These are phyloP conservation scores for Russula olivacea DNA, from an alignment of 768 basidiomycete genomes.

Conservation along the genomic window DNA sequence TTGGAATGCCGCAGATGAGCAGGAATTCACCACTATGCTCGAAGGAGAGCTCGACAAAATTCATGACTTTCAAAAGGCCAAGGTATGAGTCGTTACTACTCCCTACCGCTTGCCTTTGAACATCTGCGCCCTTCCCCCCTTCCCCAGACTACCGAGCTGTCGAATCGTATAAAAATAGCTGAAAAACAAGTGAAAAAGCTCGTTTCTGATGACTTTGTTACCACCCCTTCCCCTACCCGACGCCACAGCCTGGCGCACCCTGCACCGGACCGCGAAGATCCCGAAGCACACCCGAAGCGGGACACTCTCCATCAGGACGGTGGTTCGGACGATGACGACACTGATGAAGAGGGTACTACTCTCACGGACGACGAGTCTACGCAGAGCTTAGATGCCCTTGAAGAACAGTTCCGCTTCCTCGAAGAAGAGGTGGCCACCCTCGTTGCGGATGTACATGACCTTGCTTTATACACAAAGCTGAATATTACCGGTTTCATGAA, in stretches of 20 bases:
- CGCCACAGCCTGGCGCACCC: slow-evolving; percentile 16
- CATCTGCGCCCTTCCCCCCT: background rate
- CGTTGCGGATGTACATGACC: slow-evolving; percentile 88
- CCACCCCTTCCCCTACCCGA: slow-evolving; percentile 12
- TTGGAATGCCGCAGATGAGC: slow-evolving; percentile 80
- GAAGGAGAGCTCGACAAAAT: slow-evolving; percentile 90
- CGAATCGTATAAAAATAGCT: slow-evolving; percentile 73
- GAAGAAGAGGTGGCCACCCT: slow-evolving; percentile 94
- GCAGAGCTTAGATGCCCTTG: slow-evolving; percentile 66
- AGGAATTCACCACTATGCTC: slow-evolving; percentile 71
- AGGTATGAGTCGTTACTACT: slow-evolving; percentile 42
- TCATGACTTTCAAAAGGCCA: slow-evolving; percentile 85
- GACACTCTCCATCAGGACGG: slow-evolving; percentile 50
- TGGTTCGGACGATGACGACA: slow-evolving; percentile 65
- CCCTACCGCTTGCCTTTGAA: background rate
- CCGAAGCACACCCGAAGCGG: slow-evolving; percentile 29
- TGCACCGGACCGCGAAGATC: slow-evolving; percentile 25
- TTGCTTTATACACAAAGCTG: slow-evolving; percentile 90
- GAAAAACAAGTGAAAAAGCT: slow-evolving; percentile 77
- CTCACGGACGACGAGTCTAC: slow-evolving; percentile 36
- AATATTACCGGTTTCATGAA: slow-evolving; percentile 99
- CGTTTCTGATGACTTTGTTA: slow-evolving; percentile 49
- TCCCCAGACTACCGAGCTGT: slow-evolving; percentile 69
- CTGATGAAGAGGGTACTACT: slow-evolving; percentile 43
- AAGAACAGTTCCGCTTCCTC: slow-evolving; percentile 78